These are phyloP conservation scores for Neophaeococcomyces aloes DNA, from an alignment of 2,329 filamentous ascomycete species.

Conservation along the genomic window DNA sequence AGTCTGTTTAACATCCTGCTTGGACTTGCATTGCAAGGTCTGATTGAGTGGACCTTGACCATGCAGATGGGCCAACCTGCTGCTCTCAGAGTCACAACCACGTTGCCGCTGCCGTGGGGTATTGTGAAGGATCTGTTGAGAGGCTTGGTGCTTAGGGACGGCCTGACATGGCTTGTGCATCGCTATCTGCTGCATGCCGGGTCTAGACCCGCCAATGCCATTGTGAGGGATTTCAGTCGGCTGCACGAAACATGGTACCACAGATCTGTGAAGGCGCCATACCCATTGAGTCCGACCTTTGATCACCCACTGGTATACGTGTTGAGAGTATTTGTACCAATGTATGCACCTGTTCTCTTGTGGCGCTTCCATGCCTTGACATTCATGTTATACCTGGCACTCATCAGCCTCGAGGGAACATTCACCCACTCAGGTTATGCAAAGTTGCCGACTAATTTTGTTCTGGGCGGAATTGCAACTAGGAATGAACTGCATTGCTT, in stretches of 20 bases:
- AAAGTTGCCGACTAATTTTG: conserved; percentile 46
- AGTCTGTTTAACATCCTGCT: conserved; percentile 47
- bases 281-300: conserved; percentile 49
- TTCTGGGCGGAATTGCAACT: conserved; percentile 49
- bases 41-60: conserved; percentile 46
- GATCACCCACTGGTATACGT: conserved; percentile 50
- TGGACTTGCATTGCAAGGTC: conserved; percentile 43
- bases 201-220: conserved; percentile 24
- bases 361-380: conserved; percentile 53
- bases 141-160: conserved; percentile 48
- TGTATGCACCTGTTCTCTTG: conserved; percentile 45
- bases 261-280: conserved; percentile 38
- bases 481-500: conserved; percentile 46
- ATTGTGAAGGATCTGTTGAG: conserved; percentile 46
- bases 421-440: conserved; percentile 53
- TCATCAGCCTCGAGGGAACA: conserved; percentile 50
- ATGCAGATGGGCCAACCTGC: conserved; percentile 44
- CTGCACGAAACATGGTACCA: conserved; percentile 49
- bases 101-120: conserved; percentile 52
- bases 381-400: conserved; percentile 44
- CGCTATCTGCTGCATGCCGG: conserved; percentile 54
- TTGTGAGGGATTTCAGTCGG: conserved; percentile 25
- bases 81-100: conserved; percentile 47
- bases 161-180: conserved; percentile 64
- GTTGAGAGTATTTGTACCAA: conserved; percentile 44